These are phyloP conservation scores for Phyllostachys edulis DNA, from an alignment of 176 grass and related monocot species.

Conservation along the genomic window DNA sequence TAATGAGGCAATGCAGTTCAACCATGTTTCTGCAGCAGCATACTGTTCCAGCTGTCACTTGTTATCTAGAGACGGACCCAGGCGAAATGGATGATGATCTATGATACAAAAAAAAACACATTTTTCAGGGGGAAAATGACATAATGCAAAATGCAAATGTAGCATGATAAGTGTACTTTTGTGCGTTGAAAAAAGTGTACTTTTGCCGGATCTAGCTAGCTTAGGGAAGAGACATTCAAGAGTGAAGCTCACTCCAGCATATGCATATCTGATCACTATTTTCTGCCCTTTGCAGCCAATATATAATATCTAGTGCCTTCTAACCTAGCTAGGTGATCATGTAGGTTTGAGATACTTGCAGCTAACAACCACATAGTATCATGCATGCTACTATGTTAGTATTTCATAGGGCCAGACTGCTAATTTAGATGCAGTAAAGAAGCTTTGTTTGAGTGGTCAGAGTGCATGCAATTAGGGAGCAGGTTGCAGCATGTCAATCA, in stretches of 20 bases:
- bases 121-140: neutral
- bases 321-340: neutral
- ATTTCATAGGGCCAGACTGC: neutral
- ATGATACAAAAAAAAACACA: neutral
- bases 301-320: neutral
- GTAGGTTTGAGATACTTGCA: neutral
- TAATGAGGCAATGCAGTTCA: too few species aligned
- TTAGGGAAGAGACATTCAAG: neutral
- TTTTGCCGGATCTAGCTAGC: neutral
- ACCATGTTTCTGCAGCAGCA: too few species aligned
- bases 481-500: slow-evolving; percentile 9
- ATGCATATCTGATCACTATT: neutral
- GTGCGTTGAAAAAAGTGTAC: neutral
- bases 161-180: neutral
- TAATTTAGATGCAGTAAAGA: neutral
- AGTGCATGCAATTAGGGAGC: neutral
- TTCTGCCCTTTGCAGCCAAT: too few species aligned
- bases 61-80: neutral
- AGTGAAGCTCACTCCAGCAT: neutral
- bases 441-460: neutral
- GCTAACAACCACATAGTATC: neutral
- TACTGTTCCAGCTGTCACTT: neutral
- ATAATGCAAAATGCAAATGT: neutral
- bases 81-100: neutral
- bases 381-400: neutral